Evolutionary conservation across 2,329 filamentous ascomycete species (phyloP).

Genomic region (Aspergillus fructus): DNA sequence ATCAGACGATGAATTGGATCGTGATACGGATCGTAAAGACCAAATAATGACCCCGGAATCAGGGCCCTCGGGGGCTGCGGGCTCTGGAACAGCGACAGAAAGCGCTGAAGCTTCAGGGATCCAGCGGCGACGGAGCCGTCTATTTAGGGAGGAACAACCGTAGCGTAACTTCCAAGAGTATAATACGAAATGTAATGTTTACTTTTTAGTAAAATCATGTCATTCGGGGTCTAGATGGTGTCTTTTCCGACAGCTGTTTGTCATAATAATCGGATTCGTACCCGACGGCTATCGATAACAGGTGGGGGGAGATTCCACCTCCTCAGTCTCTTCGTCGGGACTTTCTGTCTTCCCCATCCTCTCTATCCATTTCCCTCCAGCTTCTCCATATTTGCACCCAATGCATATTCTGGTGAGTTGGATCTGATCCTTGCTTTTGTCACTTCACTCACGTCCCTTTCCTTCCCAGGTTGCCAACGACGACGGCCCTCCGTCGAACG

Average conservation of each 20-base stretch:
- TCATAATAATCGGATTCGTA: neutral
- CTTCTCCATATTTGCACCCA: constrained; percentile 7
- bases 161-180: constrained; percentile 3
- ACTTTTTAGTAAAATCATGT: neutral
- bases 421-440: neutral
- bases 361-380: constrained; percentile 7
- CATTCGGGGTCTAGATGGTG: neutral
- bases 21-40: neutral
- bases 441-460: constrained; percentile 8
- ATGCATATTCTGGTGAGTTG: constrained; percentile 55
- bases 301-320: constrained; percentile 9
- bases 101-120: constrained; percentile 28
- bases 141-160: constrained; percentile 16
- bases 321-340: constrained; percentile 6
- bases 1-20: constrained; percentile 6
- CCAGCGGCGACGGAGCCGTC: constrained; percentile 34
- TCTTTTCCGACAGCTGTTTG: neutral
- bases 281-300: constrained; percentile 23
- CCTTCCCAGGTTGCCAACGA: constrained; percentile 60
- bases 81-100: constrained; percentile 55
- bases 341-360: constrained; percentile 11
- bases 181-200: neutral
- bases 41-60: neutral
- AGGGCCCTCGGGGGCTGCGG: constrained; percentile 45
- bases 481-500: constrained; percentile 74